These are phyloP conservation scores for Fusarium circinatum DNA, from an alignment of 2,329 filamentous ascomycete species.

Conservation along the genomic window DNA sequence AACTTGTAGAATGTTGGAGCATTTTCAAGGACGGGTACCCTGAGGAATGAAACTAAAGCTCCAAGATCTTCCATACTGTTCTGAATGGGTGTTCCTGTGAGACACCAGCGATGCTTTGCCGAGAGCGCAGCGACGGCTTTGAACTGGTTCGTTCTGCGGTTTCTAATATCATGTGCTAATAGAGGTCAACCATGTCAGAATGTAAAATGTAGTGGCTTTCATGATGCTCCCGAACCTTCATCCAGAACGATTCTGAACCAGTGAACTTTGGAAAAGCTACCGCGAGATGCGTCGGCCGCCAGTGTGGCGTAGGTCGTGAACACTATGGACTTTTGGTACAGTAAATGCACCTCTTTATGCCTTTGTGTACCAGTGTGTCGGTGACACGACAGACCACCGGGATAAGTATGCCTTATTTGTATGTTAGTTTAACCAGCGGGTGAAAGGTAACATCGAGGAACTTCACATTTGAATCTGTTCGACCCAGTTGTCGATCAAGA, in stretches of 20 bases:
- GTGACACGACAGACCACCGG: background rate
- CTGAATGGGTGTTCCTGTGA: background rate
- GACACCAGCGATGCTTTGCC: background rate
- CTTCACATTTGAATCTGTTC: background rate
- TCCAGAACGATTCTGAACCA: background rate
- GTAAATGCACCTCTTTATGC: background rate
- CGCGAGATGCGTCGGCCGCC: background rate
- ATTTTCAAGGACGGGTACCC: background rate
- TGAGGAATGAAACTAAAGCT: background rate
- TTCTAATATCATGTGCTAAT: background rate
- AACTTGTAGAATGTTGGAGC: background rate
- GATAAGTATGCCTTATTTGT: background rate
- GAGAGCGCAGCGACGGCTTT: rapidly evolving
- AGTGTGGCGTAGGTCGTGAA: background rate
- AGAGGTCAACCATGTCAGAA: rapidly evolving
- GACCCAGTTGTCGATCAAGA: background rate
- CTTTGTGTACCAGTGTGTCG: background rate
- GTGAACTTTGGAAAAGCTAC: background rate
- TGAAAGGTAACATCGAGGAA: rapidly evolving
- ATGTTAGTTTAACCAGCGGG: rapidly evolving
- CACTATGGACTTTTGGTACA: background rate
- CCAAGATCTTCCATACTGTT: background rate
- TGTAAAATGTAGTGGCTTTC: rapidly evolving
- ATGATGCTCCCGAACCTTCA: background rate
- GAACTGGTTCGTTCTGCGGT: background rate